Conservation (phyloP, 768 basidiomycete species). For the Candolleomyces aberdarensis region DNA sequence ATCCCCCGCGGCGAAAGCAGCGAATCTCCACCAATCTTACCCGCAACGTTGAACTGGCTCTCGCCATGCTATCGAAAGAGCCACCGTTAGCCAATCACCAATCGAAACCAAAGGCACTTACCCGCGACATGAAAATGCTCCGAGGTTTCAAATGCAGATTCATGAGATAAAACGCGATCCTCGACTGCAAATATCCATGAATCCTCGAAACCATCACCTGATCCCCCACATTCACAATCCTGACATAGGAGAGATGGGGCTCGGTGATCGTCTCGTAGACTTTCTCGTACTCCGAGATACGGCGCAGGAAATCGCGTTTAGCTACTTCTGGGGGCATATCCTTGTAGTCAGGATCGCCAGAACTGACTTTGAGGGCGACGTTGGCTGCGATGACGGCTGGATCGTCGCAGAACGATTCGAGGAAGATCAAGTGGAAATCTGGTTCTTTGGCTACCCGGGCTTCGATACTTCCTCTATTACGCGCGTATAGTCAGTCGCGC, state of each 20-base stretch:
- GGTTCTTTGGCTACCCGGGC: slow-evolving; percentile 83
- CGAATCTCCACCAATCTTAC: slow-evolving; percentile 98
- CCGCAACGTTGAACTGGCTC: slow-evolving; percentile 93
- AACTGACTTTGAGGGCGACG: slow-evolving; percentile 91
- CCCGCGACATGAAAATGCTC: slow-evolving; percentile 93
- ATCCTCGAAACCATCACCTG: slow-evolving; percentile 85
- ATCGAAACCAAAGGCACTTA: slow-evolving; percentile 34
- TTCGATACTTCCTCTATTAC: slow-evolving; percentile 72
- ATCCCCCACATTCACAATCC: slow-evolving; percentile 90
- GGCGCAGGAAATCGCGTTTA: slow-evolving; percentile 82
- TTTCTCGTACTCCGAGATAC: slow-evolving; percentile 91
- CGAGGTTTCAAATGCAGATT: slow-evolving; percentile 96
- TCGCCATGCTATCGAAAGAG: slow-evolving; percentile 78
- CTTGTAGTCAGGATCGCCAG: slow-evolving; percentile 97
- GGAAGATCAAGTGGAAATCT: slow-evolving; percentile 84
- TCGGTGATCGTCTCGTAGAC: slow-evolving; percentile 96
- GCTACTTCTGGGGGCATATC: slow-evolving; percentile 83
- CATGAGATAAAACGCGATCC: slow-evolving; percentile 98
- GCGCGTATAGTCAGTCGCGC: background rate
- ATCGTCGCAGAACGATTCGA: slow-evolving; percentile 94
- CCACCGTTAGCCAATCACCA: slow-evolving; percentile 4
- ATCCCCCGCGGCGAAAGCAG: slow-evolving; percentile 79
- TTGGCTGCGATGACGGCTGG: slow-evolving; percentile 94
- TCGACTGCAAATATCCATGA: slow-evolving; percentile 92
- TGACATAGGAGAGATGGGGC: slow-evolving; percentile 83